Evolutionary conservation across 108 stramenopile genomes (phyloP).

Genomic region (Skeletonema grethae): DNA sequence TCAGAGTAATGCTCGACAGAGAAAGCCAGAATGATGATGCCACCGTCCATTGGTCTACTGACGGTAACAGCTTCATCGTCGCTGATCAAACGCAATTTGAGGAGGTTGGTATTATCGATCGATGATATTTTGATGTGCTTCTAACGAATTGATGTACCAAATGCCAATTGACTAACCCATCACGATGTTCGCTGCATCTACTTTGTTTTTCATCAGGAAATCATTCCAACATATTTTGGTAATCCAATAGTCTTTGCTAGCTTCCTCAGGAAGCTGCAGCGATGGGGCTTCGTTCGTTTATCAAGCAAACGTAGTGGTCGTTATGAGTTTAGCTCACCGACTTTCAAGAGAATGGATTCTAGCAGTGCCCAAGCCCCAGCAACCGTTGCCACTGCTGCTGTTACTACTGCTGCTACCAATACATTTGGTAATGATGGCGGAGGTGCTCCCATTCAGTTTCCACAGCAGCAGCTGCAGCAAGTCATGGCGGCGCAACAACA

Average conservation of each 20-base stretch:
- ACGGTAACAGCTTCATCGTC: not conserved
- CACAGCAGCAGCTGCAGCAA: not conserved
- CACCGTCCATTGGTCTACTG: not conserved
- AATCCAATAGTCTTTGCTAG: not conserved
- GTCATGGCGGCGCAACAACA: not conserved
- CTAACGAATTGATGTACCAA: not conserved
- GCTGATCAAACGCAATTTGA: not conserved
- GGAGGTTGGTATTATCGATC: not conserved
- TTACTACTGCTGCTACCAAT: not conserved
- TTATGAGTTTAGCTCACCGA: not conserved
- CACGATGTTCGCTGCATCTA: not conserved
- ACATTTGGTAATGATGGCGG: not conserved
- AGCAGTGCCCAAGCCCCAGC: not conserved
- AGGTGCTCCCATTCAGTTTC: not conserved
- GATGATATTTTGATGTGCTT: not conserved
- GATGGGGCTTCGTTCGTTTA: not conserved
- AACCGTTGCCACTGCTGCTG: not conserved
- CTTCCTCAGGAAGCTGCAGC: not conserved
- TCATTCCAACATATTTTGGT: slow-evolving; percentile 3
- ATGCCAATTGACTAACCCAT: not conserved
- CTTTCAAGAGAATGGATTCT: not conserved
- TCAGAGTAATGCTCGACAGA: not conserved
- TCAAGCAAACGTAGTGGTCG: not conserved
- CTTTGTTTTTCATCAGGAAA: not conserved
- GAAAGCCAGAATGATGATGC: not conserved